phyloP scores from a whole-genome alignment of 805 yeast genomes.

The Starmerella powellii region DNA sequence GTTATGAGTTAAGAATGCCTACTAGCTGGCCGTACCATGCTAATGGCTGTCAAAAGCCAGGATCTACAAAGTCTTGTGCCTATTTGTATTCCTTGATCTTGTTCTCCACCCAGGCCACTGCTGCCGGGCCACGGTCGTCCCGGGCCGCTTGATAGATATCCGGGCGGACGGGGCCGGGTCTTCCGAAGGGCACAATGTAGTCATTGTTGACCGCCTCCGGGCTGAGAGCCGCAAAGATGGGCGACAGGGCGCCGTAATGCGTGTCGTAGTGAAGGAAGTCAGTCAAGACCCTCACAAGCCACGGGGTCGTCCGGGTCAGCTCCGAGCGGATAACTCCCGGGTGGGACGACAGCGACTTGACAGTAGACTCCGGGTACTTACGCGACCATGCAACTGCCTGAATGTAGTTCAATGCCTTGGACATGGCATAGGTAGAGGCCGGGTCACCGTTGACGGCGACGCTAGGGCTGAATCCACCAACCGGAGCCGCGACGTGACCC shows the following conservation, averaged over 20 bases:
- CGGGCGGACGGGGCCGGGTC: constrained; percentile 29
- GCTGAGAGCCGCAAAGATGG: constrained; percentile 34
- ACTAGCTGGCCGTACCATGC: too few species aligned
- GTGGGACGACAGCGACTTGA: constrained; percentile 31
- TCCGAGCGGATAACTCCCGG: constrained; percentile 35
- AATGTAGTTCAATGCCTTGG: constrained; percentile 34
- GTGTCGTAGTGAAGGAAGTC: constrained; percentile 18
- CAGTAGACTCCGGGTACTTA: constrained; percentile 26
- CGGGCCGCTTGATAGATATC: constrained; percentile 31
- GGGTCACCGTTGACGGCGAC: constrained; percentile 24
- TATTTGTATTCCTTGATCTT: constrained; percentile 4
- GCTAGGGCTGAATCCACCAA: constrained; percentile 30
- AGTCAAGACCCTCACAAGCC: background rate
- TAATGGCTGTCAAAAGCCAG: too few species aligned
- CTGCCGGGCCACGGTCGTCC: constrained; percentile 28
- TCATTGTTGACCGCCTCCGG: constrained; percentile 32
- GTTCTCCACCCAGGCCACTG: constrained; percentile 30
- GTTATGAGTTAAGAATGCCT: too few species aligned
- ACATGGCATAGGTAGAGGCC: constrained; percentile 31
- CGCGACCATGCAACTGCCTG: constrained; percentile 32
- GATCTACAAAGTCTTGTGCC: background rate
- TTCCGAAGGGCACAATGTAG: constrained; percentile 36
- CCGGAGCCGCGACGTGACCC: constrained; percentile 28
- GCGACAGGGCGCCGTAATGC: constrained; percentile 36
- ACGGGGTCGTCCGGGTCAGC: constrained; percentile 25